Evolutionary conservation across 169 alveolate genomes (phyloP).

Genomic region (Plasmodium vivax): DNA sequence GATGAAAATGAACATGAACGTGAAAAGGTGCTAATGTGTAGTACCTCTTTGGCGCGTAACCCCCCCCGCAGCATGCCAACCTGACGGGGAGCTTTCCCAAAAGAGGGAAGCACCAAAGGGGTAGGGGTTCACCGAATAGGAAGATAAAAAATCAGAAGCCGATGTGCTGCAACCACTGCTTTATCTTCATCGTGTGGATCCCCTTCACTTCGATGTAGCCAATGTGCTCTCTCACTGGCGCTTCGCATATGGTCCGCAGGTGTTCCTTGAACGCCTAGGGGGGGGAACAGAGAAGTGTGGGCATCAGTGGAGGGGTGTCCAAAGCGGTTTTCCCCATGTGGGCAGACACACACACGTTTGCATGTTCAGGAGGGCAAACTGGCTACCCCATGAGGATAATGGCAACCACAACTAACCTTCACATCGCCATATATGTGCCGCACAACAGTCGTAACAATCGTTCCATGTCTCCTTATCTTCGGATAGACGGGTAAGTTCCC

Average conservation of each 20-base stretch:
- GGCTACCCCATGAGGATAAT: not conserved
- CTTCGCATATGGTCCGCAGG: slow-evolving; percentile 82
- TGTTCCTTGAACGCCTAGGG: slow-evolving; percentile 84
- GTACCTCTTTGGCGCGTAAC: not conserved
- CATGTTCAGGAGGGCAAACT: slow-evolving; percentile 15
- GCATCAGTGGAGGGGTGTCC: no score
- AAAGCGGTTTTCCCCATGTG: not conserved
- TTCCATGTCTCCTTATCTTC: slow-evolving; percentile 87
- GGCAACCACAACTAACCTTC: slow-evolving; percentile 66
- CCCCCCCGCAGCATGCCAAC: not conserved
- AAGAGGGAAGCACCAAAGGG: not conserved
- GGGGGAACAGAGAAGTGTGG: not conserved
- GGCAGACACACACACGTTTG: not conserved
- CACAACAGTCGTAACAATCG: slow-evolving; percentile 86
- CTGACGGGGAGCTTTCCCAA: not conserved
- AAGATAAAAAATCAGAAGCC: slow-evolving; percentile 67
- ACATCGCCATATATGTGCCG: slow-evolving; percentile 88
- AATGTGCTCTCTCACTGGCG: slow-evolving; percentile 84
- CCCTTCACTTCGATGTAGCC: slow-evolving; percentile 87
- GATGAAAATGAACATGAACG: not conserved
- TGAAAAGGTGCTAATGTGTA: not conserved
- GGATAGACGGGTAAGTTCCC: slow-evolving; percentile 90
- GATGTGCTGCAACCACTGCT: slow-evolving; percentile 83
- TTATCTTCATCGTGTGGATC: slow-evolving; percentile 82
- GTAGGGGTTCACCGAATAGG: not conserved